Evolutionary conservation across 2,329 filamentous ascomycete genomes (phyloP), one percentile per base, ranked within the genome.

Genomic region (Xylaria sp.): DNA sequence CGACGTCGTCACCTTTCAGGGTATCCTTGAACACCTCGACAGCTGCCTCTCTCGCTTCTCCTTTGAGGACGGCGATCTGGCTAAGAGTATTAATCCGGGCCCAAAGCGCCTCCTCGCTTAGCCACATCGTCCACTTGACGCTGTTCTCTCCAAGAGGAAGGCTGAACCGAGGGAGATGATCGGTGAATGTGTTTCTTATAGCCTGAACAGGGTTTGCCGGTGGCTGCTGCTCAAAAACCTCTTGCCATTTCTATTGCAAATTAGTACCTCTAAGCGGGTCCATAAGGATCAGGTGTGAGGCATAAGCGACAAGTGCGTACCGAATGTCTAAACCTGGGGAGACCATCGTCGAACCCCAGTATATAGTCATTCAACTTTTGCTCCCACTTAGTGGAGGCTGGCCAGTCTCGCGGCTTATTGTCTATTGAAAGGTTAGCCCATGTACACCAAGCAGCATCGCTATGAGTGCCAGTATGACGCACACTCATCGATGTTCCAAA

Each of bases 401-500:
- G 77, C 86, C 89, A 91, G 2, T 78, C 78, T 63, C 79, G 76
- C 0, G 90, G 89, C 57, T 89, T 86, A 77, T 93, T 93, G 77
- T 92, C 89, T 91, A 70, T 73, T 60, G 23, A 50, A 70, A 70
- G 70, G 63, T 65, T 71, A 54, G 74, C 63, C 65, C 9, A 25
- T 46, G 50, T 20, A 44, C 12, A 23, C 28, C 10, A n/a, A 12
- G 9, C 15, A 23, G 6, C 34, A 18, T 55, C n/a, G 18, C 28
- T 32, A 18, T 18, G 10, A 41, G 46, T 32, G 46, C 5, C 37
- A n/a, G 59, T 32, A 34, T 41, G 13, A 51, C 85, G 75, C 80
- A 90, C 90, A 92, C 72, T 92, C 89, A 77, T 93, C 91, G 68
- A 90, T 83, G 74, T 93, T 93, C 91, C 92, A 94, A 63, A 94